Evolutionary conservation across 805 yeast genomes (phyloP).

Genomic region (Sugiyamaella floridensis): DNA sequence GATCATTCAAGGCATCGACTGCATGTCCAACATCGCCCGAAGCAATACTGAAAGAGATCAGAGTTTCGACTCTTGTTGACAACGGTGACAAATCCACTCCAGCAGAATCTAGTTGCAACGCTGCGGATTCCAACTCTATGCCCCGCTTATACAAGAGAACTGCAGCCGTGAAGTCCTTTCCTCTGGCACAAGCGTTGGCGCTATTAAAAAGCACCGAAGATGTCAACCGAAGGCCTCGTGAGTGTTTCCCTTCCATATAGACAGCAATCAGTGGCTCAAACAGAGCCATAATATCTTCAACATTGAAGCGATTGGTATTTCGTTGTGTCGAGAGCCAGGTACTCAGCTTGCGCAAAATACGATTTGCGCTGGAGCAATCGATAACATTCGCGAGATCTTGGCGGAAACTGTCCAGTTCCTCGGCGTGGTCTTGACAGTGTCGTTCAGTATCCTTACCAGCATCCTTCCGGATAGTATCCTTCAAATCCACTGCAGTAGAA

Average conservation of each 20-base stretch:
- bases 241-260: neutral
- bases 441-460: no score
- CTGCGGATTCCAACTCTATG: neutral
- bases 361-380: neutral
- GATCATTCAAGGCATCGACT: neutral
- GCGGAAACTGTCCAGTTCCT: no score
- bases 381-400: no score
- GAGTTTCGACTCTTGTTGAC: neutral
- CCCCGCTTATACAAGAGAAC: neutral
- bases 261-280: neutral
- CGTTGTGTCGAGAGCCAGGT: neutral
- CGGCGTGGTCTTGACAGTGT: no score
- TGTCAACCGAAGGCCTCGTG: neutral
- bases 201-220: neutral
- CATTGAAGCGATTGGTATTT: neutral
- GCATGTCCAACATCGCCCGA: neutral
- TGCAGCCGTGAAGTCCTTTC: neutral
- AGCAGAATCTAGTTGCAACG: neutral
- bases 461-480: no score
- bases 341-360: neutral
- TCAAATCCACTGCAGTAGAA: no score
- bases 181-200: neutral
- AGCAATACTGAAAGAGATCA: neutral
- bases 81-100: neutral
- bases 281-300: neutral